Evolutionary conservation across 83 land plant genomes (phyloP).

Genomic region (Larix sibirica): DNA sequence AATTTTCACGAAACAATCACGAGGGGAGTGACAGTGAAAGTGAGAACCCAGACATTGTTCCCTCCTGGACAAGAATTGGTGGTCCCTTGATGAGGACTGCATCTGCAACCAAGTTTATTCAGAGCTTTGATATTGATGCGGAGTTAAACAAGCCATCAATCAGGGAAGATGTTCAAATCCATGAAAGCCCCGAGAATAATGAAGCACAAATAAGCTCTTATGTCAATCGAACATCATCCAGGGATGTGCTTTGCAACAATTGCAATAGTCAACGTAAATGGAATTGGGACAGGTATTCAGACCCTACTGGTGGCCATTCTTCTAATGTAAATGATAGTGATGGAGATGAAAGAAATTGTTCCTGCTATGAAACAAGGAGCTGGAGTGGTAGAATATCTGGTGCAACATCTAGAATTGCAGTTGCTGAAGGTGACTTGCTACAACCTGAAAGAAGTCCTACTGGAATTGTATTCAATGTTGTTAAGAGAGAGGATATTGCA

Average conservation of each 20-base stretch:
- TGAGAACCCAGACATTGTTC: slow-evolving; percentile 65
- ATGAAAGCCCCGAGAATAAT: background rate
- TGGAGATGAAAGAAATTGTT: background rate
- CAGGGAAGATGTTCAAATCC: background rate
- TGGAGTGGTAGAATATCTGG: slow-evolving; percentile 23
- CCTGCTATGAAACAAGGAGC: slow-evolving; percentile 20
- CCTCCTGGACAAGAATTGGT: slow-evolving; percentile 94
- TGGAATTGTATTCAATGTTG: slow-evolving; percentile 67
- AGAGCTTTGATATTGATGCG: slow-evolving; percentile 55
- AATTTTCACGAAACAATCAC: slow-evolving; percentile 37
- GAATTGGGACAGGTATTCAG: slow-evolving; percentile 12
- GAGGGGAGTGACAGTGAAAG: slow-evolving; percentile 94
- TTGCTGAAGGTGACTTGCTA: slow-evolving; percentile 70
- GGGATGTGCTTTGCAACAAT: background rate
- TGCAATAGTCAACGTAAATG: slow-evolving; percentile 4
- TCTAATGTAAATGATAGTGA: slow-evolving; percentile 14
- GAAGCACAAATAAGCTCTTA: slow-evolving; percentile 2
- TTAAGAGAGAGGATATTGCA: slow-evolving; percentile 46
- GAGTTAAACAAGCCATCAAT: slow-evolving; percentile 19
- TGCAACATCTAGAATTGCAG: slow-evolving; percentile 38
- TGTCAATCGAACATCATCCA: background rate
- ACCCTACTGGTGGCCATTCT: slow-evolving; percentile 5
- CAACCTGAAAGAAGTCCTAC: slow-evolving; percentile 57
- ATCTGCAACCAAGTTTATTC: slow-evolving; percentile 80
- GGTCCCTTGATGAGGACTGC: slow-evolving; percentile 99